phyloP scores from a whole-genome alignment of 441 rosid species.

The Erodium moschatum region DNA sequence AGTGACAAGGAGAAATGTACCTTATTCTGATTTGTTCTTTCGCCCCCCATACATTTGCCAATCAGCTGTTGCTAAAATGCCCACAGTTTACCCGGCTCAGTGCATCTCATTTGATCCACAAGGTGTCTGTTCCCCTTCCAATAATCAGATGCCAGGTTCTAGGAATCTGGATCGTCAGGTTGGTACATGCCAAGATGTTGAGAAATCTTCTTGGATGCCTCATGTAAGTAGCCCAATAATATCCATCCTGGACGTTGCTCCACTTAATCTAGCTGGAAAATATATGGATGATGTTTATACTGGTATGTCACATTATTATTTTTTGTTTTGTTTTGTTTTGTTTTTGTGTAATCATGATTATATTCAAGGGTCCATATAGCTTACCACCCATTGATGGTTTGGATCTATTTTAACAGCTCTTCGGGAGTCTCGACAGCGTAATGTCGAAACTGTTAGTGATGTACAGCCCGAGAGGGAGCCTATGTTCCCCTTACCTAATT shows the following conservation, averaged over 20 bases:
- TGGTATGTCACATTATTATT: conserved; percentile 50
- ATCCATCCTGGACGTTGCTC: conserved; percentile 56
- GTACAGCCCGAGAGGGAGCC: conserved; percentile 54
- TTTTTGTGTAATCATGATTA: conserved; percentile 8
- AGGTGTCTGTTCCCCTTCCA: conserved; percentile 18
- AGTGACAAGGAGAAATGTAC: conserved; percentile 37
- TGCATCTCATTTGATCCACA: conserved; percentile 20
- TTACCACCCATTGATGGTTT: conserved; percentile 6
- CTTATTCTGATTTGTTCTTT: conserved; percentile 48
- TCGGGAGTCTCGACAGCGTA: conserved; percentile 48
- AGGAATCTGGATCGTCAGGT: conserved; percentile 19
- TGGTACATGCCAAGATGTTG: conserved; percentile 25
- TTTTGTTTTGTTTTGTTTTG: background rate
- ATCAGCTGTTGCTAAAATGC: conserved; percentile 37
- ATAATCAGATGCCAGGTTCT: conserved; percentile 26
- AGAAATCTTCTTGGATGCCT: conserved; percentile 40
- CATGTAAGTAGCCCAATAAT: conserved; percentile 34
- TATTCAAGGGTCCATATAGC: background rate
- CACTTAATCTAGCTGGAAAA: conserved; percentile 49
- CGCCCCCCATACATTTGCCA: conserved; percentile 34
- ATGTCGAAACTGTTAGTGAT: conserved; percentile 49
- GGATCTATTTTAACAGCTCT: conserved; percentile 45
- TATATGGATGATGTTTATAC: conserved; percentile 51
- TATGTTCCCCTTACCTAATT: conserved; percentile 49
- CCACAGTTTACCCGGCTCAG: conserved; percentile 21